A percentile compares a stretch with the other conserved stretches of the same genome.
phyloP scores from a whole-genome alignment of 1,139 yeast genomes.

The Geotrichum fermentans region DNA sequence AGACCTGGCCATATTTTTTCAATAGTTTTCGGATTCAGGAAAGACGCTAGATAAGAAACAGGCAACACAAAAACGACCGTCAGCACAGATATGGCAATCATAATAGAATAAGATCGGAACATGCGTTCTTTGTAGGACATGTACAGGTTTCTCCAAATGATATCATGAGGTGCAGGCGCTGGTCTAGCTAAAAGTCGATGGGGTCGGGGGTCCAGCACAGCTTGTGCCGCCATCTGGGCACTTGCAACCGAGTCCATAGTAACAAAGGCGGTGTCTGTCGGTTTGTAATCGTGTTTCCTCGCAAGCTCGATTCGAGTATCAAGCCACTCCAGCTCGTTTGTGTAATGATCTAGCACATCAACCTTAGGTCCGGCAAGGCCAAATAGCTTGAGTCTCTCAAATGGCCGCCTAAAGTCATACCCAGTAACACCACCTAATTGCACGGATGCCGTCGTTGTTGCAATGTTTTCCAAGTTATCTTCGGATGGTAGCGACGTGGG shows the following conservation, averaged over 20 bases:
- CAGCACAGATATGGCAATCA: conserved; percentile 56
- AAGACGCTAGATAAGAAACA: conserved; percentile 65
- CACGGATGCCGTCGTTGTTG: conserved; percentile 10
- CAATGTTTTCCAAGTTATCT: conserved; percentile 5
- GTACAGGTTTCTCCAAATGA: conserved; percentile 72
- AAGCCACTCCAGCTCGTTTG: conserved; percentile 50
- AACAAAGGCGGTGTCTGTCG: conserved; percentile 59
- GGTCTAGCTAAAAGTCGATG: conserved; percentile 64
- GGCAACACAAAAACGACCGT: conserved; percentile 70
- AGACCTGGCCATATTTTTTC: conserved; percentile 67
- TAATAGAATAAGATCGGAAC: conserved; percentile 56
- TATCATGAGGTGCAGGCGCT: conserved; percentile 87
- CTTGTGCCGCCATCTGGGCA: conserved; percentile 88
- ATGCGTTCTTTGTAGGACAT: conserved; percentile 55
- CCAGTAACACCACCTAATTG: conserved; percentile 17
- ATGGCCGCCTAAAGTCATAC: conserved; percentile 38
- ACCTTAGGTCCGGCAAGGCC: conserved; percentile 55
- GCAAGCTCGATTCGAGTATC: conserved; percentile 53
- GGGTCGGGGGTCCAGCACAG: conserved; percentile 75
- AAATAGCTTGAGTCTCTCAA: conserved; percentile 42
- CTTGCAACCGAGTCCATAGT: conserved; percentile 82
- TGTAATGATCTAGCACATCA: conserved; percentile 61
- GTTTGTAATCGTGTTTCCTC: conserved; percentile 42
- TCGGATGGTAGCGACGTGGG: conserved; percentile 18
- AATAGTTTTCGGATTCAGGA: conserved; percentile 64